A percentile compares a stretch with the other conserved stretches of the same genome.
phyloP scores from a whole-genome alignment of 768 basidiomycete genomes.

The Asterophora parasitica region DNA sequence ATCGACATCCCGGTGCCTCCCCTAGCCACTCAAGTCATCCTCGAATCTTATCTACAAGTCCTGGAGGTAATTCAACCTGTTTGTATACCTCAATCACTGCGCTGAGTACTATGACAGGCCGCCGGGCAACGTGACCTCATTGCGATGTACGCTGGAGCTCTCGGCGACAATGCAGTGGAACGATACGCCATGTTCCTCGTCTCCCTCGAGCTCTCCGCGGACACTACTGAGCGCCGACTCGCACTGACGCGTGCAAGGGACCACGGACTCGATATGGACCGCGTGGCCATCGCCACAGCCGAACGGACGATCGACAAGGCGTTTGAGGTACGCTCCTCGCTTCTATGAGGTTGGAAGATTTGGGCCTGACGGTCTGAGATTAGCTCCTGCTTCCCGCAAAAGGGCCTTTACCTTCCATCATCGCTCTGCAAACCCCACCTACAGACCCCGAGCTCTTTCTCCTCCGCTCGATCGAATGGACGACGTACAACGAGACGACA shows the following conservation, averaged over 20 bases:
- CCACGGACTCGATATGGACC: conserved; percentile 77
- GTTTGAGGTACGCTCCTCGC: conserved; percentile 43
- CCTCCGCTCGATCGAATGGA: conserved; percentile 91
- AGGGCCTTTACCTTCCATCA: conserved; percentile 58
- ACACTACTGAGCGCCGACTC: conserved; percentile 57
- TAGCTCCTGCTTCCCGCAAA: conserved; percentile 51
- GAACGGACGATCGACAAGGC: conserved; percentile 71
- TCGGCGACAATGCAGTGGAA: conserved; percentile 88
- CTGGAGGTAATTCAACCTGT: conserved; percentile 58
- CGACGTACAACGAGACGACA: conserved; percentile 71
- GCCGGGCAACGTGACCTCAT: conserved; percentile 83
- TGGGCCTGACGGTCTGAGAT: conserved; percentile 3
- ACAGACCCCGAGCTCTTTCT: conserved; percentile 59
- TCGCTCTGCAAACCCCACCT: conserved; percentile 49
- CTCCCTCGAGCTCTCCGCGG: conserved; percentile 61
- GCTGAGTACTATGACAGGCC: conserved; percentile 30
- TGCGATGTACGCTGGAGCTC: conserved; percentile 87
- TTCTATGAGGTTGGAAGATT: conserved; percentile 1
- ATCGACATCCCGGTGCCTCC: conserved; percentile 74
- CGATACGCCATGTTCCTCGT: conserved; percentile 90
- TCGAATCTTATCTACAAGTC: conserved; percentile 85
- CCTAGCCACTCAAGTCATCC: conserved; percentile 69
- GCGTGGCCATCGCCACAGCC: conserved; percentile 77
- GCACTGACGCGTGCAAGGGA: conserved; percentile 75
- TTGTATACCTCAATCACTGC: not conserved